Base-by-base conservation (phyloP, 176 grass and related monocot species). In the Cenchrus purpureus region DNA sequence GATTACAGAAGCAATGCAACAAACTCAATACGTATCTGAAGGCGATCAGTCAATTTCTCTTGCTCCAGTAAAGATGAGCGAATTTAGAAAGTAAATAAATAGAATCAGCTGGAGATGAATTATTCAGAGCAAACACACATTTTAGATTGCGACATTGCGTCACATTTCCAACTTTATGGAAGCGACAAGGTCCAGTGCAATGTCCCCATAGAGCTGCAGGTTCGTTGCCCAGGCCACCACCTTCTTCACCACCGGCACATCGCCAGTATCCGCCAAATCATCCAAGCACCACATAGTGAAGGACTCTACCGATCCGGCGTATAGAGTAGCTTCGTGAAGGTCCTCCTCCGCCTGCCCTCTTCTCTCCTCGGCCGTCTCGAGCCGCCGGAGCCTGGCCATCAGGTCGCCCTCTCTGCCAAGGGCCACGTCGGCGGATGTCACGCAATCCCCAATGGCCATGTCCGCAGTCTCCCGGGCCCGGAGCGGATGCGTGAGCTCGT, bases 321-420 rank as follows among this genome's bases (percentile, higher is more conserved):
- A 0, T 40, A 10, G 0, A 31, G 0, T 56, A 9, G 32, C 52
- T 0, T 10, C 8, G 1, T 13, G 0, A 6, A 44, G 20, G 59
- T 58, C 17, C 0, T 0, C 43, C 6, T 13, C 1, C 3, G 74
- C 74, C 12, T n/a, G 5, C 2, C 12, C 48, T 73, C 53, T 42
- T 59, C 74, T 59, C 74, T 44, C 65, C 65, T 17, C 55, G 17
- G 17, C 11, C 17, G 54, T 76, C 74, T 58, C 53, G 9, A 77
- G 74, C 32, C 54, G 34, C 2, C 37, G 10, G 17, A 77, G 74
- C 20, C 1, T 12, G 4, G 52, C 19, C 31, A 77, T 10, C 54
- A 6, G 6, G 7, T 4, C 32, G 12, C 20, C 17, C 17, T 77
- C 55, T 13, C 1, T 2, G 2, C 3, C 0, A n/a, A 73, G 22